Conservation (phyloP, 2,329 filamentous ascomycete genomes). For the Alternaria tenuissima region DNA sequence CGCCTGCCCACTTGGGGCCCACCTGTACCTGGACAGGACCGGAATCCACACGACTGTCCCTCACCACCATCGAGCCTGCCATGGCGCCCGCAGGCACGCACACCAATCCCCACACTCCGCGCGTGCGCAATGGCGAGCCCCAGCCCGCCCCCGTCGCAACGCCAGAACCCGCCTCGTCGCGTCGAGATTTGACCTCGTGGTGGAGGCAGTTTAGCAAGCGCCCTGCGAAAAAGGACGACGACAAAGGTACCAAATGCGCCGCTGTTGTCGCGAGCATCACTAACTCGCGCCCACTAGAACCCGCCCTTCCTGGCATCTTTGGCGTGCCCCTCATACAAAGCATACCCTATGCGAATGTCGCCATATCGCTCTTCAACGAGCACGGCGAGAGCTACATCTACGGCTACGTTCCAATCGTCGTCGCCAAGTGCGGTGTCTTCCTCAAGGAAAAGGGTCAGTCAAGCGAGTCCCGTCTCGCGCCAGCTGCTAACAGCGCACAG, state of each 20-base stretch:
- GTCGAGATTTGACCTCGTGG: slow-evolving; percentile 91
- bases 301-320: slow-evolving; percentile 80
- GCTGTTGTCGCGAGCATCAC: slow-evolving; percentile 27
- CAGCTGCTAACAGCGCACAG: slow-evolving; percentile 58
- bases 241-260: slow-evolving; percentile 61
- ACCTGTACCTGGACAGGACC: slow-evolving; percentile 30
- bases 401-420: slow-evolving; percentile 97
- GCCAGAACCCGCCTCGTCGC: slow-evolving; percentile 76
- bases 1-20: slow-evolving; percentile 37
- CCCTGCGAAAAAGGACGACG: slow-evolving; percentile 67
- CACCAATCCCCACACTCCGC: slow-evolving; percentile 50
- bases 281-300: slow-evolving; percentile 40
- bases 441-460: slow-evolving; percentile 91
- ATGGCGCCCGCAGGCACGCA: slow-evolving; percentile 52
- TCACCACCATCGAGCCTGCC: slow-evolving; percentile 29
- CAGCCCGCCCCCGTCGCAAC: slow-evolving; percentile 56
- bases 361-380: slow-evolving; percentile 93
- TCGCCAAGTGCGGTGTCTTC: slow-evolving; percentile 97
- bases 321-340: slow-evolving; percentile 91
- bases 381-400: slow-evolving; percentile 96
- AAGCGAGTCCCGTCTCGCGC: neutral
- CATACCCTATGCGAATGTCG: slow-evolving; percentile 97
- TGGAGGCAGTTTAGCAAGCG: slow-evolving; percentile 90
- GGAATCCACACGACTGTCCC: slow-evolving; percentile 26
- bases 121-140: slow-evolving; percentile 55